Evolutionary conservation across 257 asterid genomes (phyloP).

Genomic region (Nicotiana obtusifolia): DNA sequence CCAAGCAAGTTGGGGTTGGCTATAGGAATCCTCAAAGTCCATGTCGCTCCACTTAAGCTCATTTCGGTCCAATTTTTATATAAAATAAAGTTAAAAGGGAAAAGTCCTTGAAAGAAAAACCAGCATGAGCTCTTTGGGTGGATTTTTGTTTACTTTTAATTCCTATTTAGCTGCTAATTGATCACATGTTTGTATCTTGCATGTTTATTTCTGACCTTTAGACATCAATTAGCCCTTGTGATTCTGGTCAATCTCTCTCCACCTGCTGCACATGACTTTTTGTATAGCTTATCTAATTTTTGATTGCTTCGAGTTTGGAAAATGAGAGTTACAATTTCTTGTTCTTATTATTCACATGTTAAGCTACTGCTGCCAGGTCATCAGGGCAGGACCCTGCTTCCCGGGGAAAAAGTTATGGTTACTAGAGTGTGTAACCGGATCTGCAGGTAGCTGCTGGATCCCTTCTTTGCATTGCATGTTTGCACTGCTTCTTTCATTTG

Average conservation of each 20-base stretch:
- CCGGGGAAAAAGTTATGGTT: slow-evolving; percentile 80
- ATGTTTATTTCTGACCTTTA: slow-evolving; percentile 12
- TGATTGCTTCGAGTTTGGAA: not conserved
- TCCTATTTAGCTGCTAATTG: not conserved
- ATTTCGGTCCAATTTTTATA: not conserved
- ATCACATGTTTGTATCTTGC: not conserved
- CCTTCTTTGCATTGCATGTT: slow-evolving; percentile 17
- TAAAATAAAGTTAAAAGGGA: not conserved
- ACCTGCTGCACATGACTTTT: not conserved
- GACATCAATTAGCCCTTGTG: not conserved
- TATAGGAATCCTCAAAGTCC: not conserved
- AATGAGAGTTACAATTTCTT: not conserved
- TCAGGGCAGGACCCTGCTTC: slow-evolving; percentile 82
- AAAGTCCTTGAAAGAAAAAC: not conserved
- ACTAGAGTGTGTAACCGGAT: slow-evolving; percentile 43
- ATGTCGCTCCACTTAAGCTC: not conserved
- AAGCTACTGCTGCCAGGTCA: slow-evolving; percentile 54
- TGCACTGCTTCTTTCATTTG: slow-evolving; percentile 13
- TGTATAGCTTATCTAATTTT: not conserved
- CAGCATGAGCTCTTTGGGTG: not conserved
- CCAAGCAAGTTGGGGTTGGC: not conserved
- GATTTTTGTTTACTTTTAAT: not conserved
- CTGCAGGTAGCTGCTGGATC: slow-evolving; percentile 62
- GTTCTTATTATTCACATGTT: slow-evolving; percentile 18
- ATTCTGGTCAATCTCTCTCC: not conserved